Conservation (phyloP, 208 protist genomes). For the Trypanosoma theileri region DNA sequence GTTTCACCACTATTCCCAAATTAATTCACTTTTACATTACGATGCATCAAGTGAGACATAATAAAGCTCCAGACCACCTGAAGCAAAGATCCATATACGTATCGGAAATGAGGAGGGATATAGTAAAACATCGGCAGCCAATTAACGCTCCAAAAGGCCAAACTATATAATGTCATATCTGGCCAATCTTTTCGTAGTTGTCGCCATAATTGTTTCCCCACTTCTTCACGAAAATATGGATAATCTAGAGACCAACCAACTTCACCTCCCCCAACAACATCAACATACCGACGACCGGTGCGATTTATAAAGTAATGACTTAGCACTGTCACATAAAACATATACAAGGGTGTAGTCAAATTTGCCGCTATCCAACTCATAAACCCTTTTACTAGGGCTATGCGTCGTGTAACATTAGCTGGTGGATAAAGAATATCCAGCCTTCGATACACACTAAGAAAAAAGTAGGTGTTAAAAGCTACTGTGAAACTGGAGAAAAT, state of each 20-base stretch:
- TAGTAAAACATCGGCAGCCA: constrained; percentile 87
- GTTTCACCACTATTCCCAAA: background rate
- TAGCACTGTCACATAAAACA: constrained; percentile 66
- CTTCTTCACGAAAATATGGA: constrained; percentile 3
- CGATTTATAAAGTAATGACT: constrained; percentile 81
- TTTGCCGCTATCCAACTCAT: constrained; percentile 64
- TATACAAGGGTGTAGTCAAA: constrained; percentile 59
- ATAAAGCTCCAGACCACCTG: constrained; percentile 78
- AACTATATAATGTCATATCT: constrained; percentile 59
- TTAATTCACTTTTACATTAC: constrained; percentile 7
- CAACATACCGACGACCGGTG: constrained; percentile 52
- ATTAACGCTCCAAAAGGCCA: constrained; percentile 77
- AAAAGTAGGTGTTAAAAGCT: constrained; percentile 66
- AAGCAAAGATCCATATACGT: constrained; percentile 58
- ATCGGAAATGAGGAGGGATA: constrained; percentile 71
- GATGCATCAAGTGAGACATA: constrained; percentile 76
- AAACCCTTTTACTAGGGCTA: constrained; percentile 66
- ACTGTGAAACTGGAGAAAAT: constrained; percentile 82
- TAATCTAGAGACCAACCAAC: constrained; percentile 11
- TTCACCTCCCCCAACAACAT: constrained; percentile 29
- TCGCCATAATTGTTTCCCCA: background rate
- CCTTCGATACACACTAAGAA: constrained; percentile 52
- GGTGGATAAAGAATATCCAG: constrained; percentile 54
- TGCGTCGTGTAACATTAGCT: constrained; percentile 42
- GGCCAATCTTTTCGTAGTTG: constrained; percentile 65